Conservation (phyloP, 2,329 filamentous ascomycete species). For the Xylariomycetidae sp. region DNA sequence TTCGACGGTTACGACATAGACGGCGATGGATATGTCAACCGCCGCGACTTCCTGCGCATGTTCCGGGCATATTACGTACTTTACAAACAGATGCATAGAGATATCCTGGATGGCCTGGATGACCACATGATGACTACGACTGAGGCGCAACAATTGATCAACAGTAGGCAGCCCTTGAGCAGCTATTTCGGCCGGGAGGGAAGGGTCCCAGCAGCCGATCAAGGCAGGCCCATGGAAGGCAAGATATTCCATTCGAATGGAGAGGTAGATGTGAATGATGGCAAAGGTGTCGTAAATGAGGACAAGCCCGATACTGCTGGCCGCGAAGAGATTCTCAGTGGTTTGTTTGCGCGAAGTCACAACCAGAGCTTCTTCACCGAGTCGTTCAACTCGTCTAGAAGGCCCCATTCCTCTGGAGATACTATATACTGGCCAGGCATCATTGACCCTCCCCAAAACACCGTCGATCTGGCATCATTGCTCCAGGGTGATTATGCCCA, state of each 20-base stretch:
- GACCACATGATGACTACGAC: constrained; percentile 73
- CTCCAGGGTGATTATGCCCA: constrained; percentile 25
- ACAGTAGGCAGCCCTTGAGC: constrained; percentile 71
- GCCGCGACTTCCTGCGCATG: constrained; percentile 84
- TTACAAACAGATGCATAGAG: constrained; percentile 82
- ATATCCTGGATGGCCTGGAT: constrained; percentile 73
- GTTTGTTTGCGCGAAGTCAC: constrained; percentile 36
- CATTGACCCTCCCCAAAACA: constrained; percentile 26
- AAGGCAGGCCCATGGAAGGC: constrained; percentile 58
- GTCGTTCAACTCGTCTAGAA: constrained; percentile 25
- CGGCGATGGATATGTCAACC: constrained; percentile 76
- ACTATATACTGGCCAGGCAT: constrained; percentile 25
- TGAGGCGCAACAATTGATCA: constrained; percentile 71
- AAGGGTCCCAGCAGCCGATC: constrained; percentile 59
- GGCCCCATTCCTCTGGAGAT: constrained; percentile 20
- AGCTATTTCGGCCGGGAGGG: constrained; percentile 70
- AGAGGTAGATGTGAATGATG: constrained; percentile 59
- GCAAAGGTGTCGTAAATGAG: constrained; percentile 53
- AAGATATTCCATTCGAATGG: constrained; percentile 61
- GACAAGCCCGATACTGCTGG: constrained; percentile 57
- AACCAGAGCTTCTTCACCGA: constrained; percentile 29
- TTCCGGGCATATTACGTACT: constrained; percentile 90
- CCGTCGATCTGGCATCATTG: constrained; percentile 24
- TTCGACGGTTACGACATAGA: constrained; percentile 92
- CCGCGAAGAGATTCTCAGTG: constrained; percentile 56